phyloP scores from a whole-genome alignment of 192 early-diverging fungal species.

The Podila epigama region DNA sequence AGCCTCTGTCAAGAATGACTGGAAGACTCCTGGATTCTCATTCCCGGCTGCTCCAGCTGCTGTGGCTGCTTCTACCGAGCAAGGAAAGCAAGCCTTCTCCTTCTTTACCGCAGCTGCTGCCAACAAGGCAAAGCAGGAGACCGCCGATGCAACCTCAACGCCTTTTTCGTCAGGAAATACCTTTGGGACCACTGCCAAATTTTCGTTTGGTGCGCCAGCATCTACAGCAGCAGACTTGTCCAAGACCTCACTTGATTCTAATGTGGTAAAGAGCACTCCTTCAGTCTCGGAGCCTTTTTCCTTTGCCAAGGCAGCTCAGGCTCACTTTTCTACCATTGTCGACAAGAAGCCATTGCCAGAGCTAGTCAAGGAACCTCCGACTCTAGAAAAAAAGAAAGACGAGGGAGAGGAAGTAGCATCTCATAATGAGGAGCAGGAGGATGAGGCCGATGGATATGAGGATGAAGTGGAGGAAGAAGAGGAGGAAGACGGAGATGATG shows the following conservation, averaged over 20 bases:
- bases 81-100: conserved; percentile 4
- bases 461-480: not conserved
- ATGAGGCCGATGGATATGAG: not conserved
- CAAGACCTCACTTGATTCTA: too few species aligned
- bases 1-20: conserved; percentile 4
- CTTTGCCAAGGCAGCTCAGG: not conserved
- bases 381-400: not conserved
- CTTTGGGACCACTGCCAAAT: conserved; percentile 26
- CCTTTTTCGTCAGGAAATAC: conserved; percentile 29
- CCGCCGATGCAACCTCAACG: not conserved
- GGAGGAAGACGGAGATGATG: not conserved
- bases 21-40: conserved; percentile 25
- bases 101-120: conserved; percentile 18
- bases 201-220: conserved; percentile 22
- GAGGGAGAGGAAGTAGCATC: not conserved
- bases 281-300: not conserved
- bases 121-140: conserved; percentile 8
- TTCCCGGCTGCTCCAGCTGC: conserved; percentile 14
- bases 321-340: not conserved
- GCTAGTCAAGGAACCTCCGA: too few species aligned
- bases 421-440: not conserved
- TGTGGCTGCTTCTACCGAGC: not conserved
- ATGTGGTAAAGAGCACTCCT: not conserved
- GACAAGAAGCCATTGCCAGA: not conserved
- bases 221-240: too few species aligned